Evolutionary conservation across 179 eudicot species (phyloP).

Genomic region (Silene vulgaris): DNA sequence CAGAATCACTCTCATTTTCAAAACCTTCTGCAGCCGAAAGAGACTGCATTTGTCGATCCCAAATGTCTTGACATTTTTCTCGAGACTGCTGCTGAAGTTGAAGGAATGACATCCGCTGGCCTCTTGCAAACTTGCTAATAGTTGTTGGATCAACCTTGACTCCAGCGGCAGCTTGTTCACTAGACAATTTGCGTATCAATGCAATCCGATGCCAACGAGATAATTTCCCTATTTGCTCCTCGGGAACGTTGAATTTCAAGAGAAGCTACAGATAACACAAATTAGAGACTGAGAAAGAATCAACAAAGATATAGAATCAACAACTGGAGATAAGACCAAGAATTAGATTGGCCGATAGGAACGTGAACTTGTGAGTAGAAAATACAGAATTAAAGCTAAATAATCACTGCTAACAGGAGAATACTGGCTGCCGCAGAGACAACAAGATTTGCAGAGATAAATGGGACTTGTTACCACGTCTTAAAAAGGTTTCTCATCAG

Average conservation of each 20-base stretch:
- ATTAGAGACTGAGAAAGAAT: constrained; percentile 1
- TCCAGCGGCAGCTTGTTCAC: constrained; percentile 92
- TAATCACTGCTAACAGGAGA: too few relatives aligned
- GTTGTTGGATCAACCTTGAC: constrained; percentile 82
- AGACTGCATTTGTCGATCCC: constrained; percentile 87
- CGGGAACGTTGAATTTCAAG: constrained; percentile 76
- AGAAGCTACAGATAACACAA: constrained; percentile 53
- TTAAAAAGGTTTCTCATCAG: not conserved
- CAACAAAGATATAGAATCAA: not conserved
- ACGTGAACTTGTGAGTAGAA: not conserved
- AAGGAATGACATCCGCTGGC: constrained; percentile 96
- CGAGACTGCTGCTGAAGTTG: constrained; percentile 97
- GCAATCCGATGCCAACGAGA: constrained; percentile 99
- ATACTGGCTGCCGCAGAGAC: too few relatives aligned
- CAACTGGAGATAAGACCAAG: not conserved
- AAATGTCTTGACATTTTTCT: constrained; percentile 96
- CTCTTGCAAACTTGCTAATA: constrained; percentile 91
- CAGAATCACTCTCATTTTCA: constrained; percentile 86
- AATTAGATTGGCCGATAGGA: not conserved
- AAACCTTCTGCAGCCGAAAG: constrained; percentile 76
- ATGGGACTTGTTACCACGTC: too few relatives aligned
- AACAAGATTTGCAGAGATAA: too few relatives aligned
- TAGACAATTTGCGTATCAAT: constrained; percentile 86
- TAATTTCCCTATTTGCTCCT: constrained; percentile 69
- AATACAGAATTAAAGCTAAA: not conserved